Base-by-base conservation (phyloP, 352 stramenopile genomes). In the Phytophthora multivora region DNA sequence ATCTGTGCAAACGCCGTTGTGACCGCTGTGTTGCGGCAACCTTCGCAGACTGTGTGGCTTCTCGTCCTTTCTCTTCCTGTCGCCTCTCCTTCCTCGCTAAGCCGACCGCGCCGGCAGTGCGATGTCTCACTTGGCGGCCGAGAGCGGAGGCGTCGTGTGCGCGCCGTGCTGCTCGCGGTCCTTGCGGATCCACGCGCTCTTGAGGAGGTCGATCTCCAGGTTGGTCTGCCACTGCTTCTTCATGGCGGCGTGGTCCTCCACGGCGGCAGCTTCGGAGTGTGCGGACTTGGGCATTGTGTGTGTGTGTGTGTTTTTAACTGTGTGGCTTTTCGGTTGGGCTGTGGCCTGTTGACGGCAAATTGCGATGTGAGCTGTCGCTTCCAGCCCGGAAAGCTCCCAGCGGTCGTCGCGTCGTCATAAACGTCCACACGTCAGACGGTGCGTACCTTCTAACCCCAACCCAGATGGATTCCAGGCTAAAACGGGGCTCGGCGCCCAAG, bases 181-280 rank as follows among this genome's bases (percentile, higher is more conserved):
- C 65, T 83, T 83, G 48, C 72, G 76, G 57, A 85, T 85, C 76
- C 73, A 83, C 8, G 76, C 76, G 26, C 62, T 82, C 71, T 85
- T 85, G 61, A 85, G 73, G 62, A 85, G 54, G 62, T 85, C 76
- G 61, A 85, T 85, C 68, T 85, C 76, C 9, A 85, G 64, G 71
- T 85, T 85, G 18, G 70, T 85, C 73, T 85, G 76, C 76, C 76
- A 85, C 54, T 82, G 70, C 58, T 85, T 83, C 68, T 82, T 81
- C 73, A 81, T 81, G 33, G 73, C 73, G 31, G 66, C 73, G 51
- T 81, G 73, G 55, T 79, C 69, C 51, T 76, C 73, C 45, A 77
- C 54, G 36, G 55, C 15, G 38, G 59, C 50, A 36, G 59, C 42
- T 54, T 70, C 35, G 36, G 56, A 62, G 47, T 55, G 61, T 0